Conservation (phyloP, 2,329 filamentous ascomycete genomes). For the Aspergillus vadensis region DNA sequence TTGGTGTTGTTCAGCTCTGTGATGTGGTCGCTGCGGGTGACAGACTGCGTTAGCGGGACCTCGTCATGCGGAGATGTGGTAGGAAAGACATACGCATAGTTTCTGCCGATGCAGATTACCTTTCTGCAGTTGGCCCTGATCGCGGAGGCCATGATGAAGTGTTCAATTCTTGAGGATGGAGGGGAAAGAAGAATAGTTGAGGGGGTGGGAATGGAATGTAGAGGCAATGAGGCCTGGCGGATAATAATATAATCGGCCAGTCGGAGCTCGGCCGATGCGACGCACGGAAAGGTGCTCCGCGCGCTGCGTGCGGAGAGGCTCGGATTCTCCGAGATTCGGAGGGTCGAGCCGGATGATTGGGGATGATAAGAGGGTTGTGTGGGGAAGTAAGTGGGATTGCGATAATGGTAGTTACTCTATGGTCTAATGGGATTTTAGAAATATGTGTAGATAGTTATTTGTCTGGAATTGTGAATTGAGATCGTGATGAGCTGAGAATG, state of each 20-base stretch:
- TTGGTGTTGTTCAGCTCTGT: constrained; percentile 83
- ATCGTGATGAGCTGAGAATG: not conserved
- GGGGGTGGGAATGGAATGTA: not conserved
- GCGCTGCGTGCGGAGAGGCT: constrained; percentile 29
- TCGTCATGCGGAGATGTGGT: not conserved
- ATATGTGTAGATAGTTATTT: not conserved
- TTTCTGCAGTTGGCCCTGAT: constrained; percentile 63
- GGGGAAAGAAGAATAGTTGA: not conserved
- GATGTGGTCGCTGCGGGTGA: constrained; percentile 74
- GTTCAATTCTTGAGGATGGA: not conserved
- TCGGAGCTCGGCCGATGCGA: constrained; percentile 16
- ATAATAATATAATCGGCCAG: constrained; percentile 8
- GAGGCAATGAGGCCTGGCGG: constrained; percentile 2
- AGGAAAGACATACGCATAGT: constrained; percentile 75
- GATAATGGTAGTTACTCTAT: not conserved
- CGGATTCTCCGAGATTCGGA: constrained; percentile 27
- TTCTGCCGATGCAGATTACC: constrained; percentile 90
- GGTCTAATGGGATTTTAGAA: not conserved
- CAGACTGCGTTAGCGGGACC: constrained; percentile 12
- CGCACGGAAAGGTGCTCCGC: constrained; percentile 23
- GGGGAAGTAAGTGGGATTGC: not conserved
- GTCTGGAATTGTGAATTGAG: not conserved
- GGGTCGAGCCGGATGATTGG: not conserved
- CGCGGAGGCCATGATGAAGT: constrained; percentile 40
- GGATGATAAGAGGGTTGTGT: not conserved